Evolutionary conservation across 805 yeast species (phyloP).

Genomic region (Isabelozyma pseudorhagii): DNA sequence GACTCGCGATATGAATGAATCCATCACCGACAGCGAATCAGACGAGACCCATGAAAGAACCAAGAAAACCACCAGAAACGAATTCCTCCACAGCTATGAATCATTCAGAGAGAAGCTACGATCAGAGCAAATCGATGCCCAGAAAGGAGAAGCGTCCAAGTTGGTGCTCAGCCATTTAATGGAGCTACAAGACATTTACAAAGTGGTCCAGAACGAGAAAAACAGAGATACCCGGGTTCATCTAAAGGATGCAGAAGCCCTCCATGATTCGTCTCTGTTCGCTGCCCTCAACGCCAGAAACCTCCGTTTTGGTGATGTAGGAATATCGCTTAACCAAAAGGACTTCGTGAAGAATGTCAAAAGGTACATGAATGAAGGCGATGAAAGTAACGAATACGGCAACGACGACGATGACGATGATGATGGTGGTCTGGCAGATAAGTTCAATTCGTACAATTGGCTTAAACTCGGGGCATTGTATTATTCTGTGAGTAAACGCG

Average conservation of each 20-base stretch:
- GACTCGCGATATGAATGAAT: neutral
- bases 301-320: slow-evolving; percentile 55
- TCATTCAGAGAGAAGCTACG: slow-evolving; percentile 20
- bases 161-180: slow-evolving; percentile 44
- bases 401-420: slow-evolving; percentile 11
- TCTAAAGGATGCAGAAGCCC: slow-evolving; percentile 58
- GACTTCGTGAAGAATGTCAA: slow-evolving; percentile 43
- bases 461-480: slow-evolving; percentile 52
- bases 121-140: slow-evolving; percentile 46
- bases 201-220: slow-evolving; percentile 34
- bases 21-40: neutral
- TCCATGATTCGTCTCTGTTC: slow-evolving; percentile 56
- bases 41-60: slow-evolving; percentile 11
- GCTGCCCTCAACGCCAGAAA: slow-evolving; percentile 64
- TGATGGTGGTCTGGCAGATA: slow-evolving; percentile 15
- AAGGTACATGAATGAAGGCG: slow-evolving; percentile 22
- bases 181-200: slow-evolving; percentile 46
- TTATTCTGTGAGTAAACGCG: slow-evolving; percentile 42
- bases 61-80: slow-evolving; percentile 7
- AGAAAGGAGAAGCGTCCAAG: slow-evolving; percentile 56
- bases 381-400: slow-evolving; percentile 8
- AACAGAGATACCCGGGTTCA: slow-evolving; percentile 33
- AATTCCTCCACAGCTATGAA: slow-evolving; percentile 23
- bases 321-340: slow-evolving; percentile 45
- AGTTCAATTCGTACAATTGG: slow-evolving; percentile 57